Evolutionary conservation across 1,284 basidiomycete species (phyloP).

Genomic region (Mycena citricolor): DNA sequence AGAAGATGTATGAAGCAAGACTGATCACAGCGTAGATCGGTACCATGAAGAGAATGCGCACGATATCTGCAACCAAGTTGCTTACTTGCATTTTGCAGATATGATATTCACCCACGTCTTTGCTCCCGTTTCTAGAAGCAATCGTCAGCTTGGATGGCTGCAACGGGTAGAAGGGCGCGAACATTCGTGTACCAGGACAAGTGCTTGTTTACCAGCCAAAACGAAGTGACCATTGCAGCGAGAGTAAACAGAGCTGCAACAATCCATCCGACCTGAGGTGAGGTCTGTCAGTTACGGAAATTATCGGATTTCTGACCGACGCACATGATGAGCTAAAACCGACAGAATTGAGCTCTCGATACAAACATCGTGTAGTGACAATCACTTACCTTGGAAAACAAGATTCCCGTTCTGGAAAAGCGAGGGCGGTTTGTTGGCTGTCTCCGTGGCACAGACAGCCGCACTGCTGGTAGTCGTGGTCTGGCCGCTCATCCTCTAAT

Average conservation of each 20-base stretch:
- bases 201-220: constrained; percentile 75
- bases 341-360: constrained; percentile 6
- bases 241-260: constrained; percentile 62
- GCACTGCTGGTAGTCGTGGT: constrained; percentile 10
- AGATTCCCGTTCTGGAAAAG: constrained; percentile 63
- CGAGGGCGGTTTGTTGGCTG: constrained; percentile 46
- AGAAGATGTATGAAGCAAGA: constrained; percentile 70
- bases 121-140: constrained; percentile 62
- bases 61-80: constrained; percentile 47
- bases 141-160: constrained; percentile 1
- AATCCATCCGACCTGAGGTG: constrained; percentile 68
- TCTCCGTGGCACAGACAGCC: constrained; percentile 26
- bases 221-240: constrained; percentile 53
- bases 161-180: constrained; percentile 23
- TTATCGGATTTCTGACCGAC: constrained; percentile 3
- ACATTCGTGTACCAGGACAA: constrained; percentile 74
- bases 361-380: constrained; percentile 16
- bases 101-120: constrained; percentile 46
- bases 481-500: no score
- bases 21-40: constrained; percentile 73
- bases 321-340: constrained; percentile 49
- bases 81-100: neutral
- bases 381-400: constrained; percentile 54
- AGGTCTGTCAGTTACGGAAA: neutral
- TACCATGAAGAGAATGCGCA: constrained; percentile 78